phyloP scores from a whole-genome alignment of 1,284 basidiomycete species.

The Puccinia horiana region DNA sequence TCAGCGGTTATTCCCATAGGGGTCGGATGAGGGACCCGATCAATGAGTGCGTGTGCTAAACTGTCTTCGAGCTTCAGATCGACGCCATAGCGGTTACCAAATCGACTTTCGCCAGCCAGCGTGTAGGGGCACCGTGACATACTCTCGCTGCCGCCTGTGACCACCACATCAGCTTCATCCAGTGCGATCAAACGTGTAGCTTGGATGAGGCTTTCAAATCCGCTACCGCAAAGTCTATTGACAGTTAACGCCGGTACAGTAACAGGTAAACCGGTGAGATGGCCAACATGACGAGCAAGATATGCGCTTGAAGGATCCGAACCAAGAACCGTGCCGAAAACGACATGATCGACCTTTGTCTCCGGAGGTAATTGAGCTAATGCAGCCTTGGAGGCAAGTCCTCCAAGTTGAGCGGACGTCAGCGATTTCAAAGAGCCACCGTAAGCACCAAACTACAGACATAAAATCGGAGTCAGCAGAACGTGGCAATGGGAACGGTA shows the following conservation, averaged over 20 bases:
- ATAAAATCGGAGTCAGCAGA: background rate
- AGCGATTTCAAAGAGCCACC: conserved; percentile 24
- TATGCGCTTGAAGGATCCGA: conserved; percentile 17
- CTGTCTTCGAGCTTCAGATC: conserved; percentile 66
- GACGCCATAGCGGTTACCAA: conserved; percentile 62
- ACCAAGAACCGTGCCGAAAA: conserved; percentile 9
- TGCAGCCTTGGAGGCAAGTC: conserved; percentile 57
- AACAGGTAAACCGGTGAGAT: conserved; percentile 58
- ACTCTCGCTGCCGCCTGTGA: conserved; percentile 94
- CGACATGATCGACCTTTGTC: conserved; percentile 10
- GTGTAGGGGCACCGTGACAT: conserved; percentile 86
- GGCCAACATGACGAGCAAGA: conserved; percentile 15
- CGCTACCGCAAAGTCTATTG: conserved; percentile 84
- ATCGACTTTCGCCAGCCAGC: conserved; percentile 60
- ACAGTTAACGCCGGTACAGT: conserved; percentile 64
- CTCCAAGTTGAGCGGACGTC: conserved; percentile 50
- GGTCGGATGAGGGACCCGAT: conserved; percentile 62
- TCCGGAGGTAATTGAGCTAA: conserved; percentile 46
- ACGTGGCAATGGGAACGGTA: background rate
- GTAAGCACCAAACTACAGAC: background rate
- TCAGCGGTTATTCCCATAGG: conserved; percentile 71
- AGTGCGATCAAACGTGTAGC: conserved; percentile 85
- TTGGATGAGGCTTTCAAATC: conserved; percentile 90
- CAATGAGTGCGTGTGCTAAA: conserved; percentile 63
- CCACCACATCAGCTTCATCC: conserved; percentile 81